These are phyloP conservation scores for Lagenidium giganteum DNA, from an alignment of 352 stramenopile genomes.

Conservation along the genomic window DNA sequence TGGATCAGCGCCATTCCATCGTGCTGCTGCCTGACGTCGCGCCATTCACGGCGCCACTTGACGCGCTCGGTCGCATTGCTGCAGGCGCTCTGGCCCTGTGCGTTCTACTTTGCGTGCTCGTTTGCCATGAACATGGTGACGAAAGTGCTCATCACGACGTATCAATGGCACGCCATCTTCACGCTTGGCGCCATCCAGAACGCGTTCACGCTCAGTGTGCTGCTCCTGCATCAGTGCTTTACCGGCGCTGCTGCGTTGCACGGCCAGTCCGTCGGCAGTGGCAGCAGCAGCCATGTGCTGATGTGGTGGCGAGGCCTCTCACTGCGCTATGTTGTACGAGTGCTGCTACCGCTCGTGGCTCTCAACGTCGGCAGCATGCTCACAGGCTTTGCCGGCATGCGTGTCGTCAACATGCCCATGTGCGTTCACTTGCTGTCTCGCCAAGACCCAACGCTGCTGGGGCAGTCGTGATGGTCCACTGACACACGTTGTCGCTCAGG, in stretches of 20 bases:
- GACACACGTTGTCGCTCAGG: too few species aligned
- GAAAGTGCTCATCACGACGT: conserved; percentile 42
- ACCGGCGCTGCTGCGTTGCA: background rate
- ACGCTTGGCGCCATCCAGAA: conserved; percentile 43
- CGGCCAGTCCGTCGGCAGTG: too few species aligned
- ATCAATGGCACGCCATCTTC: conserved; percentile 34
- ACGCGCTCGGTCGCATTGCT: conserved; percentile 1
- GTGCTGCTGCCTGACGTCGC: too few species aligned
- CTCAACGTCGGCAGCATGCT: conserved; percentile 44
- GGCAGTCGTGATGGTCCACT: too few species aligned
- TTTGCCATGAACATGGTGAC: conserved; percentile 55
- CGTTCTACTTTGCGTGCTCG: conserved; percentile 40
- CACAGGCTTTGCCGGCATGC: conserved; percentile 39
- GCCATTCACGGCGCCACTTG: too few species aligned
- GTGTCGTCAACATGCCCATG: conserved; percentile 54
- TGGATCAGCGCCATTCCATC: too few species aligned
- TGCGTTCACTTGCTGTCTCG: too few species aligned
- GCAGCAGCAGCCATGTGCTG: background rate
- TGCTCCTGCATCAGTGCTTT: conserved; percentile 8
- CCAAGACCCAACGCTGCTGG: too few species aligned
- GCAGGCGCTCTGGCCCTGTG: conserved; percentile 38
- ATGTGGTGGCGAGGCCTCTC: background rate
- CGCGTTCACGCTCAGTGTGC: conserved; percentile 24
- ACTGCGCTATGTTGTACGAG: conserved; percentile 18
- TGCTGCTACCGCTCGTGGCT: conserved; percentile 32